These are phyloP conservation scores for Penicillium occitanis DNA, from an alignment of 2,329 filamentous ascomycete species.

Conservation along the genomic window DNA sequence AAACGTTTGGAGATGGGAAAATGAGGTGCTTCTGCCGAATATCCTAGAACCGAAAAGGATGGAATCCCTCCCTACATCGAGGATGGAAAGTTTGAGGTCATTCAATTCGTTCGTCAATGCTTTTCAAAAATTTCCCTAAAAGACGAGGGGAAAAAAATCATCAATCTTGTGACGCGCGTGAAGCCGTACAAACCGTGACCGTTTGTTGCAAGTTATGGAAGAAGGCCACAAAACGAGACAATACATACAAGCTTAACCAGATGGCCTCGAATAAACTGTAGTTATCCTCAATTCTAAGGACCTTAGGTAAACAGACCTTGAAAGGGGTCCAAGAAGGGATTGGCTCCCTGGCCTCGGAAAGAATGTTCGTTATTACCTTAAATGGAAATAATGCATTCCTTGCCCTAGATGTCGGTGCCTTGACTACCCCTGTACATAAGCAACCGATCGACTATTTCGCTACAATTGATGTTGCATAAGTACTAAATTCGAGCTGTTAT, in stretches of 20 bases:
- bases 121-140: neutral
- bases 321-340: neutral
- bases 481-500: neutral
- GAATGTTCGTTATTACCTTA: neutral
- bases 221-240: neutral
- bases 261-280: neutral
- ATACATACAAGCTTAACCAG: neutral
- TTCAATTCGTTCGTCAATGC: neutral
- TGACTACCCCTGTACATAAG: neutral
- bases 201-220: neutral
- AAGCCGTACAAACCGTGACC: neutral
- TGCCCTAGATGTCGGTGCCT: neutral
- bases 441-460: neutral
- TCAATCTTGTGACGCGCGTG: neutral
- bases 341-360: no score
- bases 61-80: neutral
- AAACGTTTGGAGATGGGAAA: neutral
- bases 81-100: neutral
- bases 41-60: neutral
- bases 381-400: neutral
- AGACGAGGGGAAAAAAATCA: neutral
- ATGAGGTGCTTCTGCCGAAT: no score
- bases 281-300: no score
- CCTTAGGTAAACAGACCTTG: neutral
- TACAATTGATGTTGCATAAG: neutral